Evolutionary conservation across 768 basidiomycete genomes (phyloP).

Genomic region (Tulasnella sp.): DNA sequence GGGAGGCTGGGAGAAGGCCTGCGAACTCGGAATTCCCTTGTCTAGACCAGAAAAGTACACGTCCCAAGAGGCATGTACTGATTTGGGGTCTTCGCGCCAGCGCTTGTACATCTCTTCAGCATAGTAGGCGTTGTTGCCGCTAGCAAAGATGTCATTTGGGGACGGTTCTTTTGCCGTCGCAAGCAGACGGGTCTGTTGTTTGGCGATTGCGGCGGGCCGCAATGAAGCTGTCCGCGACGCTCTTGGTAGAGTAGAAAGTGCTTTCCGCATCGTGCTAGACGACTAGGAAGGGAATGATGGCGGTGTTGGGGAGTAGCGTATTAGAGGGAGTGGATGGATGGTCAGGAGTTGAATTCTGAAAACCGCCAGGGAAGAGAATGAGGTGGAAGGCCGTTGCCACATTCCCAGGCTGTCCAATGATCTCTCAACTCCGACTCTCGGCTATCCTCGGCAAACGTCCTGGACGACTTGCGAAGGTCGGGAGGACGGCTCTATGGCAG

Average conservation of each 20-base stretch:
- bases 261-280: constrained; percentile 6
- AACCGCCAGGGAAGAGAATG: neutral
- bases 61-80: constrained; percentile 91
- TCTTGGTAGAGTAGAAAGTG: constrained; percentile 2
- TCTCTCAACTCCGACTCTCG: constrained; percentile 1
- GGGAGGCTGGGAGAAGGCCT: constrained; percentile 83
- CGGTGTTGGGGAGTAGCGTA: neutral
- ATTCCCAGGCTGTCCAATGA: neutral
- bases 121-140: constrained; percentile 91
- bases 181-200: constrained; percentile 13
- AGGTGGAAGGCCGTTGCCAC: too few relatives aligned
- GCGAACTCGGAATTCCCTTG: constrained; percentile 62
- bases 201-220: neutral
- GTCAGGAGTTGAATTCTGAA: neutral
- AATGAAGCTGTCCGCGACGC: neutral
- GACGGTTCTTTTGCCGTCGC: constrained; percentile 39
- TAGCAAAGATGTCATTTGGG: constrained; percentile 76
- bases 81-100: constrained; percentile 80
- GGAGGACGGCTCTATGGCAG: neutral
- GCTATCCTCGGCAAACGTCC: neutral
- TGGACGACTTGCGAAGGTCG: neutral
- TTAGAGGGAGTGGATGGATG: neutral
- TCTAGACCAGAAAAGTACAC: constrained; percentile 91
- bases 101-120: constrained; percentile 91
- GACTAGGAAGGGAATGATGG: neutral